Evolutionary conservation across 495 filamentous ascomycete species (phyloP), one percentile per base, ranked within the genome.

Genomic region (Amorphotheca resinae): DNA sequence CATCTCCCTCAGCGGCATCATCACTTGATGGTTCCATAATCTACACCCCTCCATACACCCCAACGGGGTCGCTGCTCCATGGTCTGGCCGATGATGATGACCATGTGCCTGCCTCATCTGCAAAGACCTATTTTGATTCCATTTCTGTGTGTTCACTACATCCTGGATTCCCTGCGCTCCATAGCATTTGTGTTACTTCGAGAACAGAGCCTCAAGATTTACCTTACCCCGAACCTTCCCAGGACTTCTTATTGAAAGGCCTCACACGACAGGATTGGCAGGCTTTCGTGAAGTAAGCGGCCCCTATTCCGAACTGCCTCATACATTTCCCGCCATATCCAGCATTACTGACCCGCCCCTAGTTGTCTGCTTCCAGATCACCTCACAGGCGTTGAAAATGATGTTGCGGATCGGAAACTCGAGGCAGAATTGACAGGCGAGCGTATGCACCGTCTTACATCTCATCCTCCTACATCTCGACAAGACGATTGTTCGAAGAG

Each of bases 31-130:
- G 58, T 38, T 56, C 59, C 1, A 46, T 59, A 34, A 61, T 73
- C 30, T 69, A 66, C 50, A 72, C 69, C 5, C 69, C 69, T 15
- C 66, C 63, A 5, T 44, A 64, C 61, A 42, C 49, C 63, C 40
- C 32, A 63, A 15, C 65, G 59, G 7, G 44, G 60, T 45, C 58
- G 58, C 38, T 41, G 44, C 5, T 56, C 54, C 23, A 65, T 11
- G 33, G 32, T n/a, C 9, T 20, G 4, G 31, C 17, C 8, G 37
- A 48, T n/a, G 30, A 43, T 14, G 25, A 42, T 5, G 35, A 37
- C n/a, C 41, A 44, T 36, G 20, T 36, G 6, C 41, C 45, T 35
- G 39, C 52, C 8, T 28, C 45, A 0, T 47, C 50, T 8, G 50
- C 50, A 12, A 18, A 42, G 7, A 46, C 34, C 9, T 56, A 42